Evolutionary conservation across 2,329 filamentous ascomycete genomes (phyloP), one percentile per base, ranked within the genome.

Genomic region (Diaporthe amygdali): DNA sequence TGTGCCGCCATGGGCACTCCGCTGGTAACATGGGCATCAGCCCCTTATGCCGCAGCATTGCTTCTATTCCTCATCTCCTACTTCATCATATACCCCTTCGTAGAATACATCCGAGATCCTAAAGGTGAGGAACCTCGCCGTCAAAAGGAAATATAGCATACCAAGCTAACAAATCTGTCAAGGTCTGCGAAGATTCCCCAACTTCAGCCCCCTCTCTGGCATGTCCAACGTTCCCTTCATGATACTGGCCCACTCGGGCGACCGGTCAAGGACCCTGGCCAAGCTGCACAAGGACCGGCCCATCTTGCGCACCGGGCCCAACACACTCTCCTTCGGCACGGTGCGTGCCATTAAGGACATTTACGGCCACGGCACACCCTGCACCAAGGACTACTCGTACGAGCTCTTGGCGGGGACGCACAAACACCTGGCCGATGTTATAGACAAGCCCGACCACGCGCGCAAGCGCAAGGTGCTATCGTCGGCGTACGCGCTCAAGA

Each of bases 401-500:
- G 72, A 79, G 12, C 76, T 83, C 30, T 79, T 82, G 0, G 79
- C 85, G 0, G 86, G 86, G 3, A 82, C 83, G 0, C 86, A 89
- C 76, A 85, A 79, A 73, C 84, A 89, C 69, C 82, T 89, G 3
- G 85, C 85, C 34, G 86, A 89, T 75, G 85, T 87, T 3, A 75
- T 86, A 10, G 85, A 89, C 75, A 86, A 86, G 77, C 75, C 79
- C 12, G 86, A 89, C 9, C 87, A 89, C 72, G 81, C 83, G 2
- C 80, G 84, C 12, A 88, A 89, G 76, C 83, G 87, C 30, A 85
- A 85, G 70, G 80, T 86, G 1, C 77, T 89, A 3, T 84, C 85
- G 3, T 82, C 82, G 0, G 86, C 87, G 1, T 88, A 87, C 69
- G 86, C 87, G 0, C 74, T 86, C 66, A 86, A 87, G 78, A 88